A percentile compares a stretch with the other conserved stretches of the same genome.
These are phyloP conservation scores for Corrigiola litoralis DNA, from an alignment of 179 eudicot species.

Conservation along the genomic window DNA sequence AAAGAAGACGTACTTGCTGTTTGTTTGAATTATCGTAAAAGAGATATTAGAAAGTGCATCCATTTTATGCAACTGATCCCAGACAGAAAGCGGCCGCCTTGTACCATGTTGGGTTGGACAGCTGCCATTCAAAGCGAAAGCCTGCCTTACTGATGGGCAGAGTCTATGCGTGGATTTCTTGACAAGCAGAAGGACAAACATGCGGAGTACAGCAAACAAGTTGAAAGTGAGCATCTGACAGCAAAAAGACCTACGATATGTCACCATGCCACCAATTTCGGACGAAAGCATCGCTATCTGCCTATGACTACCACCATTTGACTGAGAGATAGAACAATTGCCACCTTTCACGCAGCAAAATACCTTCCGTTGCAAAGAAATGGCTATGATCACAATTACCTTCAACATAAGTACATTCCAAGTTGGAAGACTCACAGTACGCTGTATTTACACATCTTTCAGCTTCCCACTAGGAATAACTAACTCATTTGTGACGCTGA, in stretches of 20 bases:
- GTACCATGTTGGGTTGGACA: not conserved
- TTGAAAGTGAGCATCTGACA: constrained; percentile 7
- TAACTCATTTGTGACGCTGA: too few species aligned
- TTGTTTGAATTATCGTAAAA: not conserved
- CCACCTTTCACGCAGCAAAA: too few species aligned
- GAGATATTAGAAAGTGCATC: not conserved
- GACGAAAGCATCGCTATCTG: too few species aligned
- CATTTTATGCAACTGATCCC: not conserved
- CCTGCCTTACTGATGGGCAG: not conserved
- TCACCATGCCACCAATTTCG: too few species aligned
- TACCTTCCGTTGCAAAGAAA: too few species aligned
- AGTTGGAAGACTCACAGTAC: too few species aligned
- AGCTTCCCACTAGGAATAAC: too few species aligned
- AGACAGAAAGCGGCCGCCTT: not conserved
- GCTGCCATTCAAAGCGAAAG: constrained; percentile 8
- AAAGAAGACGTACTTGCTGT: not conserved
- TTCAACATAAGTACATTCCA: too few species aligned
- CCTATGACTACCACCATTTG: too few species aligned
- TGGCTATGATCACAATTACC: too few species aligned
- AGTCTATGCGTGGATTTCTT: not conserved
- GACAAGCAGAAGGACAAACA: not conserved
- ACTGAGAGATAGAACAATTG: too few species aligned
- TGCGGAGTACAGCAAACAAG: not conserved
- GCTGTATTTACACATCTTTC: too few species aligned
- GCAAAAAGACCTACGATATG: constrained; percentile 10